phyloP scores from a whole-genome alignment of 192 early-diverging fungal species.

The Bifiguratus adelaidae region DNA sequence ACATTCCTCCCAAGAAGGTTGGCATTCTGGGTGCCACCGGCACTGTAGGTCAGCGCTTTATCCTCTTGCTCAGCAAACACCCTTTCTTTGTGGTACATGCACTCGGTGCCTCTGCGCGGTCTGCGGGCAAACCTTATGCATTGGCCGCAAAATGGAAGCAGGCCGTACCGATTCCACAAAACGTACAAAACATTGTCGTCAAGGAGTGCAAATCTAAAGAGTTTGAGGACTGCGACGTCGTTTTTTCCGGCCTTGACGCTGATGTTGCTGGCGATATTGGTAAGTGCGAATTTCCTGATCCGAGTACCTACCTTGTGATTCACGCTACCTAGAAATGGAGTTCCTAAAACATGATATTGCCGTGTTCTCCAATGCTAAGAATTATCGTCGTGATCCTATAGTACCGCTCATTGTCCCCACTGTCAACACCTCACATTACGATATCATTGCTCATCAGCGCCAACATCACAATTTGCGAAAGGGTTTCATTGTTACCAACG shows the following conservation, averaged over 20 bases:
- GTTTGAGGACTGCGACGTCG: conserved; percentile 75
- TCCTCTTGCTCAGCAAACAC: conserved; percentile 77
- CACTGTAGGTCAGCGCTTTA: conserved; percentile 97
- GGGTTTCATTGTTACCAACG: conserved; percentile 93
- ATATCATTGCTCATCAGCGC: conserved; percentile 68
- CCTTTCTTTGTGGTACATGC: conserved; percentile 80
- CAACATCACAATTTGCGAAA: conserved; percentile 38
- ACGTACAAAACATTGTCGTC: conserved; percentile 45
- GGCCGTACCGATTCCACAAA: conserved; percentile 58
- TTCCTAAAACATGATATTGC: conserved; percentile 82
- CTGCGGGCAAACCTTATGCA: conserved; percentile 76
- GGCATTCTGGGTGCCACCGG: conserved; percentile 96
- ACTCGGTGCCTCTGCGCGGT: conserved; percentile 84
- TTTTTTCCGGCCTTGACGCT: conserved; percentile 95
- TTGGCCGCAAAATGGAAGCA: conserved; percentile 87
- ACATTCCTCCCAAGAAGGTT: conserved; percentile 39
- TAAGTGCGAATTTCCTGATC: conserved; percentile 11
- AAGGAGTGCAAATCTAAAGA: conserved; percentile 60
- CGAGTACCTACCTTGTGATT: not conserved
- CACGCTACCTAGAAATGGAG: conserved; percentile 51
- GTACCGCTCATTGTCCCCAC: conserved; percentile 93
- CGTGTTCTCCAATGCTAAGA: conserved; percentile 95
- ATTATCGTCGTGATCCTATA: conserved; percentile 80
- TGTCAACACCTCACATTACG: conserved; percentile 85
- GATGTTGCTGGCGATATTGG: conserved; percentile 88